These are phyloP conservation scores for Podospora appendiculata DNA, from an alignment of 495 filamentous ascomycete genomes.

Conservation along the genomic window DNA sequence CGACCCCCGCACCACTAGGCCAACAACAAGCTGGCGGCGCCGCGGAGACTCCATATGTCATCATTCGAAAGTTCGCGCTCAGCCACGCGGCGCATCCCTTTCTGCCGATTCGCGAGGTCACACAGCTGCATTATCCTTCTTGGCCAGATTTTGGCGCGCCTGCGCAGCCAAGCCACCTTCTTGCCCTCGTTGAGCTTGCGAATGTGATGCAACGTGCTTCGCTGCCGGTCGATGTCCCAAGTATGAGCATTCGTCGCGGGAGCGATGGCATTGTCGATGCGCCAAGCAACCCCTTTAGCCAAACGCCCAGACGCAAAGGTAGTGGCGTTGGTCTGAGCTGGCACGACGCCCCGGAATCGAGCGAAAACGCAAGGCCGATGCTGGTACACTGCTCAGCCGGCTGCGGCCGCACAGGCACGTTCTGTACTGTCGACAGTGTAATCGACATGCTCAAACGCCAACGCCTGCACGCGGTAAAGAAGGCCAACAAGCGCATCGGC, in stretches of 20 bases:
- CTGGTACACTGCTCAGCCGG: constrained; percentile 94
- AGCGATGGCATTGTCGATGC: not conserved
- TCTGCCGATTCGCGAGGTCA: constrained; percentile 82
- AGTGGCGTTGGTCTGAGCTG: constrained; percentile 17
- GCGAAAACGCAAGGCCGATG: constrained; percentile 54
- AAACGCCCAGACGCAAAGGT: not conserved
- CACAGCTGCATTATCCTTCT: constrained; percentile 84
- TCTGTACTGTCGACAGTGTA: constrained; percentile 93
- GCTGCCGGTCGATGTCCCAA: constrained; percentile 27
- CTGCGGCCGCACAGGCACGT: constrained; percentile 90
- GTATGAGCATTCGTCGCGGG: constrained; percentile 1
- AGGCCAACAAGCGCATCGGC: constrained; percentile 22
- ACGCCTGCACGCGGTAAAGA: constrained; percentile 28
- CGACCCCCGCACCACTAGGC: constrained; percentile 17
- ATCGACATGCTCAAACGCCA: constrained; percentile 89
- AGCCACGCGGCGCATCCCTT: constrained; percentile 73
- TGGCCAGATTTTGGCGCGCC: constrained; percentile 98
- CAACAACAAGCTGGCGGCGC: not conserved
- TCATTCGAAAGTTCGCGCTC: constrained; percentile 81
- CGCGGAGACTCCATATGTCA: constrained; percentile 62
- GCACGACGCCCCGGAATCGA: constrained; percentile 47
- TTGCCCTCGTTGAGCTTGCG: constrained; percentile 80
- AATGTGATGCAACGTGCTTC: constrained; percentile 51
- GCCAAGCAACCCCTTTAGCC: not conserved
- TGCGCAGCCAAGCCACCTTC: constrained; percentile 76